These are phyloP conservation scores for Suhomyces sp. DNA, from an alignment of 805 yeast genomes.

Conservation along the genomic window DNA sequence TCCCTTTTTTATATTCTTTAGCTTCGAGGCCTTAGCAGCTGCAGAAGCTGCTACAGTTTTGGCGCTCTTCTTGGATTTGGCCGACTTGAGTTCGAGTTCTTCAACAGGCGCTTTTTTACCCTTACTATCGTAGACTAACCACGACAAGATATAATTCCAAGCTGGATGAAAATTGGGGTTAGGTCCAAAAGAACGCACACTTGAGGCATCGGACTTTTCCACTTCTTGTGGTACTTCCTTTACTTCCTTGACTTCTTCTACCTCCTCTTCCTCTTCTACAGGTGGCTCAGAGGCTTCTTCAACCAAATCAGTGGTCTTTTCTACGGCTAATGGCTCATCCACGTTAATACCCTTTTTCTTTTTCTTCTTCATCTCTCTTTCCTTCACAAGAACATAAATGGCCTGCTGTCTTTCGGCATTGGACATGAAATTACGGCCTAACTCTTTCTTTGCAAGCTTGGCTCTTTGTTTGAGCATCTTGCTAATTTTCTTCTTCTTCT, in stretches of 20 bases:
- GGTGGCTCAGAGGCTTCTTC: background rate
- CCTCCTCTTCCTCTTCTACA: background rate
- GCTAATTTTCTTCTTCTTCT: conserved; percentile 11
- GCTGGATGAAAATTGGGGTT: conserved; percentile 31
- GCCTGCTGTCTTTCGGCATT: conserved; percentile 9
- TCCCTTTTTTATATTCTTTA: conserved; percentile 15
- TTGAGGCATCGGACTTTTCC: background rate
- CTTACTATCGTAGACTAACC: conserved; percentile 28
- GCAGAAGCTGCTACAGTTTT: background rate
- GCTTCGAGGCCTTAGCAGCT: background rate
- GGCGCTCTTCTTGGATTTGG: background rate
- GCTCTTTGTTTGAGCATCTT: conserved; percentile 15
- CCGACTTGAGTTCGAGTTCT: conserved; percentile 2
- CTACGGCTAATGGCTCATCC: background rate
- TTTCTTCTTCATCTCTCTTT: conserved; percentile 3
- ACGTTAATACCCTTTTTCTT: conserved; percentile 5
- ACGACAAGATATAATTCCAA: conserved; percentile 38
- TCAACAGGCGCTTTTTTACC: conserved; percentile 2
- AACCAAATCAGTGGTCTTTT: background rate
- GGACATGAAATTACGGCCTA: conserved; percentile 15
- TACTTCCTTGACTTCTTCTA: background rate
- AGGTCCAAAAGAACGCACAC: background rate
- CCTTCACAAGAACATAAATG: conserved; percentile 3
- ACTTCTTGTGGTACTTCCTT: conserved; percentile 5
- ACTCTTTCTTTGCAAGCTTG: conserved; percentile 21